phyloP scores from a whole-genome alignment of 2,329 filamentous ascomycete genomes.

The Colletotrichum plurivorum region DNA sequence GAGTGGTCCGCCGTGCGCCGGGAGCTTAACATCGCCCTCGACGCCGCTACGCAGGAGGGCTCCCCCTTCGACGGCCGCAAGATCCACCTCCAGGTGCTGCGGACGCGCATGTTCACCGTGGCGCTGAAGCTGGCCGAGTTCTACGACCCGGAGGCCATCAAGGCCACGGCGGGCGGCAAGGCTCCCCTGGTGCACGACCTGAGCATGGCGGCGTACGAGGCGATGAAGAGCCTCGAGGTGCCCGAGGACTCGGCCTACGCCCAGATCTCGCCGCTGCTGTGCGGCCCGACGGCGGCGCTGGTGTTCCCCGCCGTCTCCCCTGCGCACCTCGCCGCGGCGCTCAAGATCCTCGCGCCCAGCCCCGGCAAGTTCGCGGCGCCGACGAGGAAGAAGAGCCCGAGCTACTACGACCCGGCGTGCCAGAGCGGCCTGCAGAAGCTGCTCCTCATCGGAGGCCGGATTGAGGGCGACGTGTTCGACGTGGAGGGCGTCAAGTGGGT shows the following conservation, averaged over 20 bases:
- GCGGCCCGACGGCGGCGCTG: constrained; percentile 85
- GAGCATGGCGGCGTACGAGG: constrained; percentile 66
- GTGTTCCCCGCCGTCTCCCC: constrained; percentile 88
- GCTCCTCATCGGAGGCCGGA: constrained; percentile 85
- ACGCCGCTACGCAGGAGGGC: constrained; percentile 55
- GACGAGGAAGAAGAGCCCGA: constrained; percentile 80
- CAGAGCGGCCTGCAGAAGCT: constrained; percentile 90
- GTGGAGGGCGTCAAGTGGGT: constrained; percentile 75
- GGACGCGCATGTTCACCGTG: constrained; percentile 89
- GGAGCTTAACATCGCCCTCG: constrained; percentile 60
- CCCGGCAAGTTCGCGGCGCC: constrained; percentile 83
- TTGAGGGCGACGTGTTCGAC: constrained; percentile 90
- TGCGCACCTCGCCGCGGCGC: constrained; percentile 83
- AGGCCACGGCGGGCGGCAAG: constrained; percentile 47
- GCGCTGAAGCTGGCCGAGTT: constrained; percentile 91
- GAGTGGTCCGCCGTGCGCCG: constrained; percentile 67
- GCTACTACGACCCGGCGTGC: constrained; percentile 84
- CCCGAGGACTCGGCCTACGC: constrained; percentile 60
- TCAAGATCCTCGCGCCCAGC: constrained; percentile 83
- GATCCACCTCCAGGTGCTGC: constrained; percentile 85
- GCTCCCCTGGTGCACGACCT: constrained; percentile 64
- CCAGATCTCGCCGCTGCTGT: constrained; percentile 81
- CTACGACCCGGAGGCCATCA: constrained; percentile 67
- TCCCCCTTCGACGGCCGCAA: constrained; percentile 67
- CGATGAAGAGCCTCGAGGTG: constrained; percentile 56